Conservation (phyloP, 495 filamentous ascomycete genomes). For the Xylaria telfairii region DNA sequence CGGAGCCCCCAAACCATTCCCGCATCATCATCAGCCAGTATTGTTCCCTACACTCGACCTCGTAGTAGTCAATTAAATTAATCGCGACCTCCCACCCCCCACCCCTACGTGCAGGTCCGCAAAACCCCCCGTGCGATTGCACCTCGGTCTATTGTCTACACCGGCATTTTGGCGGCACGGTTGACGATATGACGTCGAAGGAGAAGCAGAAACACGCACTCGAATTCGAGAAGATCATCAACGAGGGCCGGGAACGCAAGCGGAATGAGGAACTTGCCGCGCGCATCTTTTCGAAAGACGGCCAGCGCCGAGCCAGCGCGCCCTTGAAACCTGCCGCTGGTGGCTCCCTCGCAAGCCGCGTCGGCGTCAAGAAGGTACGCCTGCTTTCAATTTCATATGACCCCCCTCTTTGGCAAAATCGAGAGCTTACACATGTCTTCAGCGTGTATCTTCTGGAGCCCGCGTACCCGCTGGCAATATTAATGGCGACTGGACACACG, state of each 20-base stretch:
- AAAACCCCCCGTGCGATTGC: not conserved
- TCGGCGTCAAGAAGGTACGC: conserved; percentile 74
- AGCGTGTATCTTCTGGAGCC: conserved; percentile 46
- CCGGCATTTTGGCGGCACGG: conserved; percentile 10
- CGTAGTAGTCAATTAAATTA: not conserved
- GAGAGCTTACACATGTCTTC: conserved; percentile 16
- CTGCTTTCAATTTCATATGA: conserved; percentile 21
- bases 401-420: not conserved
- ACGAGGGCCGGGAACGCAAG: conserved; percentile 70
- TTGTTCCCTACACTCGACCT: not conserved
- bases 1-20: conserved; percentile 7
- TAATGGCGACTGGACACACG: conserved; percentile 65
- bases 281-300: conserved; percentile 68
- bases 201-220: conserved; percentile 46
- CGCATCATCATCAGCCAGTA: conserved; percentile 7
- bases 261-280: conserved; percentile 74
- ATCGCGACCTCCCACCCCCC: not conserved
- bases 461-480: conserved; percentile 50
- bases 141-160: not conserved
- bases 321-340: conserved; percentile 52
- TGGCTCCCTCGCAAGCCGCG: conserved; percentile 71
- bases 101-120: not conserved
- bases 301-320: conserved; percentile 60
- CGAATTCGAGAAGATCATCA: conserved; percentile 71
- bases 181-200: conserved; percentile 52